phyloP scores from a whole-genome alignment of 179 eudicot genomes.

The Corrigiola litoralis region DNA sequence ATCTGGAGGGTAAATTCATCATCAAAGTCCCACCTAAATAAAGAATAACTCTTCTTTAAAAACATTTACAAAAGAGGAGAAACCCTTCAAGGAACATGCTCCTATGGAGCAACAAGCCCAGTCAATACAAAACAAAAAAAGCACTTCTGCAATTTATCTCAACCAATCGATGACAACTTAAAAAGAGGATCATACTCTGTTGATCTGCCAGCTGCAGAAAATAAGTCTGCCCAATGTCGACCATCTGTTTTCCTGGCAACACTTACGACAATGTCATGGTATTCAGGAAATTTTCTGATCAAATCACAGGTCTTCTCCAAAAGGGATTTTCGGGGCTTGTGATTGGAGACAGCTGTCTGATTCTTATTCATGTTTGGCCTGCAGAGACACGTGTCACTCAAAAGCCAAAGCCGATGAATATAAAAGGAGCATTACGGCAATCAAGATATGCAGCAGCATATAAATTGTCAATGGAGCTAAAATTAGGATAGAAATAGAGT shows the following conservation, averaged over 20 bases:
- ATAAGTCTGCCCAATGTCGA: slow-evolving; percentile 92
- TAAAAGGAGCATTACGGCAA: slow-evolving; percentile 1
- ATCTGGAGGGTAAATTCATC: too few relatives aligned
- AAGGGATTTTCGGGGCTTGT: slow-evolving; percentile 46
- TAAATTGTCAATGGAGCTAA: background rate
- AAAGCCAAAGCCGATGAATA: background rate
- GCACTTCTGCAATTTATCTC: background rate
- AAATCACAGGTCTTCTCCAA: slow-evolving; percentile 90
- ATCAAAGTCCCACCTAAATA: too few relatives aligned
- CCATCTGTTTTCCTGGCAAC: slow-evolving; percentile 99
- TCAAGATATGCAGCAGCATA: background rate
- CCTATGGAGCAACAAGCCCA: too few relatives aligned
- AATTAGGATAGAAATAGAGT: background rate
- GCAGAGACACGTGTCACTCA: slow-evolving; percentile 17
- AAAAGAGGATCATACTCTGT: slow-evolving; percentile 64
- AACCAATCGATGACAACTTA: slow-evolving; percentile 2
- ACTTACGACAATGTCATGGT: slow-evolving; percentile 90
- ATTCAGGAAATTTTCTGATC: slow-evolving; percentile 85
- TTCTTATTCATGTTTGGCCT: slow-evolving; percentile 63
- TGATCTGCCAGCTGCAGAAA: slow-evolving; percentile 95
- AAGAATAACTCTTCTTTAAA: too few relatives aligned
- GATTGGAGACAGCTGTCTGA: slow-evolving; percentile 37
- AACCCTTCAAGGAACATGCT: too few relatives aligned
- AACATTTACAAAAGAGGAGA: too few relatives aligned
- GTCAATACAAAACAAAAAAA: background rate